Base-by-base conservation (phyloP, 495 filamentous ascomycete genomes). In the Penicillium bovifimosum region DNA sequence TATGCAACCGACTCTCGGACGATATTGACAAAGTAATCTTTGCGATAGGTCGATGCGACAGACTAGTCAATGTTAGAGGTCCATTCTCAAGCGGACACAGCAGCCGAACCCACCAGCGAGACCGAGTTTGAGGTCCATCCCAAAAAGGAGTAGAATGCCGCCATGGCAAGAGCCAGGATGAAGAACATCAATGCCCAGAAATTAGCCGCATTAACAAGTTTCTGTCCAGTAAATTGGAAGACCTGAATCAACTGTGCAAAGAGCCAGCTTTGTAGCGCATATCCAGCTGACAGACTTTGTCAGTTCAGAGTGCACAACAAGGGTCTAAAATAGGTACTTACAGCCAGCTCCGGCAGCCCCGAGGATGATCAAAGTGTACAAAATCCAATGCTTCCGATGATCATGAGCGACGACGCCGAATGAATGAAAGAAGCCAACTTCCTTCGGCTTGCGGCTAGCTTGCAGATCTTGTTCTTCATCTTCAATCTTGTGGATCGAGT, bases 121-220 rank as follows among this genome's bases (percentile, higher is more conserved):
- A 79, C 63, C 5, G 64, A 68, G 2, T 74, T 80, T 3, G 80
- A 72, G 10, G 76, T 67, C 57, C 63, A 83, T 9, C 80, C 80
- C 7, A 86, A 55, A 0, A 69, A 55, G 43, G 74, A 75, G 52
- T 84, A 86, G 50, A 72, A 75, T 13, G 76, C 47, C 0, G 65
- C 74, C 3, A 79, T 71, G 35, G 69, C 75, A 5, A 77, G 59
- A 16, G 80, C 80, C 0, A 86, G 70, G 9, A 77, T 64, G 41
- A 86, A 79, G 60, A 86, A 86, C 77, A 85, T 85, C 24, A 86
- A 57, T 13, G 81, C 76, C 81, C 82, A 87, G 52, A 86, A 85
- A 45, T 75, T 76, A 14, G 63, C 76, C 1, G 67, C 54, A 31
- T 65, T 41, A 13, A 48, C 42, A 0, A 71, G 58, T 42, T 63